These are phyloP conservation scores for Prototheca cutis DNA, from an alignment of 163 green algal species.

Conservation along the genomic window DNA sequence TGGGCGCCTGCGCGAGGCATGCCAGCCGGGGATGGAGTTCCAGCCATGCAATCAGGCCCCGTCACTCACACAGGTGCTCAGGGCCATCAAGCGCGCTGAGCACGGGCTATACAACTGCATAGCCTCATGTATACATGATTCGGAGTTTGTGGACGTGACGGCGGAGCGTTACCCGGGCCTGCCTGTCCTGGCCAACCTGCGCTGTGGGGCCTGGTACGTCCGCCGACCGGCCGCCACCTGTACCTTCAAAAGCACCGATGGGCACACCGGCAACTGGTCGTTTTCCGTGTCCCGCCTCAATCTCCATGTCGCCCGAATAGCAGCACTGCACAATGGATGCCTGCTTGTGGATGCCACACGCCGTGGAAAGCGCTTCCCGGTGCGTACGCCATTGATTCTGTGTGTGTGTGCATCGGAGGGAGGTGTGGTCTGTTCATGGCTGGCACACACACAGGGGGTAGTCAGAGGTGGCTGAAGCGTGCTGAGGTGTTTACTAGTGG, in stretches of 20 bases:
- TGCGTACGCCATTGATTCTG: no score
- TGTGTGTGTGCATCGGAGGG: no score
- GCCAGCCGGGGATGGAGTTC: neutral
- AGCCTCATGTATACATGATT: conserved; percentile 57
- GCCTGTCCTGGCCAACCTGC: conserved; percentile 78
- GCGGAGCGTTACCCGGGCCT: conserved; percentile 39
- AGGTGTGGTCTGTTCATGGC: no score
- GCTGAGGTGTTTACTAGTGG: no score
- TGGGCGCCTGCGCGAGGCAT: no score
- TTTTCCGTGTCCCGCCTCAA: conserved; percentile 87
- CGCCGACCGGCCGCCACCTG: conserved; percentile 40
- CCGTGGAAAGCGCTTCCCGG: conserved; percentile 76
- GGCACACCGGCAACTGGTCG: conserved; percentile 60
- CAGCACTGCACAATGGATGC: conserved; percentile 46
- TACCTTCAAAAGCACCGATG: conserved; percentile 96
- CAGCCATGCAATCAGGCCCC: conserved; percentile 8
- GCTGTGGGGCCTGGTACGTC: conserved; percentile 82
- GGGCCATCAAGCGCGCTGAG: conserved; percentile 58
- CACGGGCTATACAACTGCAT: conserved; percentile 70
- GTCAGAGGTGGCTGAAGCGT: no score
- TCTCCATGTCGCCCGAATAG: conserved; percentile 58
- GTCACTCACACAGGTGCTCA: conserved; percentile 39
- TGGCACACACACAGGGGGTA: no score
- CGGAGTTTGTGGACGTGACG: conserved; percentile 67
- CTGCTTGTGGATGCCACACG: conserved; percentile 93